Percentiles rank a stretch among this genome's conserved stretches.
These are phyloP conservation scores for Penicillium sp. DNA, from an alignment of 2,329 filamentous ascomycete species.

Conservation along the genomic window DNA sequence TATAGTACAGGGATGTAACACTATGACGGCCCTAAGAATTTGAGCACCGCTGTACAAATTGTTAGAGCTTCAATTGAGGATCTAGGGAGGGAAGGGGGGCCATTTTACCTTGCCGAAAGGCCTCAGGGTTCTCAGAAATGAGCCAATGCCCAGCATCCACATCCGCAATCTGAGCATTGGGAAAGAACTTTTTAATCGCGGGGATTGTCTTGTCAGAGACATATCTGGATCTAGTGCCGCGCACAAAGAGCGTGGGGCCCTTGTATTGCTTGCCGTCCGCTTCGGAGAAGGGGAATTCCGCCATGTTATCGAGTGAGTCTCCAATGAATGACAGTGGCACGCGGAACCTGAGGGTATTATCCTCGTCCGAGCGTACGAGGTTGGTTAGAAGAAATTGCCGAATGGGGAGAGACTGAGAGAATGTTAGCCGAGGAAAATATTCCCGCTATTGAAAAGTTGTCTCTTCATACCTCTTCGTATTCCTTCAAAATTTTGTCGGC, in stretches of 20 bases:
- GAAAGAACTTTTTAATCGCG: slow-evolving; percentile 45
- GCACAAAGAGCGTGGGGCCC: slow-evolving; percentile 77
- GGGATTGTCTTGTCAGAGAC: slow-evolving; percentile 44
- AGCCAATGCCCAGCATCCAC: slow-evolving; percentile 49
- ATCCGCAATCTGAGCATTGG: slow-evolving; percentile 41
- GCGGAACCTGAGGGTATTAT: slow-evolving; percentile 68
- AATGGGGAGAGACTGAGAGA: slow-evolving; percentile 64
- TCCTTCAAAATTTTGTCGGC: slow-evolving; percentile 76
- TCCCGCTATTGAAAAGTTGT: neutral
- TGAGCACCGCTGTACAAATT: slow-evolving; percentile 32
- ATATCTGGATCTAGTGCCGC: slow-evolving; percentile 44
- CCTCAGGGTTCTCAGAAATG: slow-evolving; percentile 48
- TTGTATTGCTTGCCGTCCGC: slow-evolving; percentile 68
- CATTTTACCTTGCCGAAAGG: slow-evolving; percentile 39
- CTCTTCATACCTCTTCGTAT: slow-evolving; percentile 64
- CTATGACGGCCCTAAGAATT: slow-evolving; percentile 30
- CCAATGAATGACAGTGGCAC: slow-evolving; percentile 75
- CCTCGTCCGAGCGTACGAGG: slow-evolving; percentile 59
- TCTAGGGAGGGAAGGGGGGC: neutral
- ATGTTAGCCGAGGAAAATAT: neutral
- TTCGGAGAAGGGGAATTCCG: slow-evolving; percentile 84
- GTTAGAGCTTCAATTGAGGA: slow-evolving; percentile 11
- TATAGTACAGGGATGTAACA: neutral
- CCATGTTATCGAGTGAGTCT: slow-evolving; percentile 70
- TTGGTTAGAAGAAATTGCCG: slow-evolving; percentile 93